Base-by-base conservation (phyloP, 2,329 filamentous ascomycete genomes). In the Teratosphaeria nubilosa region DNA sequence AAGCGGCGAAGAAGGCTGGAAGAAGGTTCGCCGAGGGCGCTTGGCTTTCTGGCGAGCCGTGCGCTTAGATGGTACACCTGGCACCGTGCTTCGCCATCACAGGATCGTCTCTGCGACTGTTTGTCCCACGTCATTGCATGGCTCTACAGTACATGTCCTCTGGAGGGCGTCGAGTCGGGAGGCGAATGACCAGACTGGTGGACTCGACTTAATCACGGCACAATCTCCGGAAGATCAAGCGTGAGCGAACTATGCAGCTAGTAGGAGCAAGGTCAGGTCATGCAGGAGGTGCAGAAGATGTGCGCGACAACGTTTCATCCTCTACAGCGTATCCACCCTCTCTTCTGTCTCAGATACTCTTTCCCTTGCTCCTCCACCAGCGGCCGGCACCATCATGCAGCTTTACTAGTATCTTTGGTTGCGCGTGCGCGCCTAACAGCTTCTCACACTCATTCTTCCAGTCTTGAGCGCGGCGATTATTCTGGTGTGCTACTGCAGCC, bases 181-280 rank as follows among this genome's bases (percentile, higher is more conserved):
- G 41, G 2, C 41, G 41, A 48, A 48, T 48, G 41, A 48, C 41
- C 41, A 20, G 41, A 48, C 20, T 48, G 34, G 34, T 41, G 34
- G 34, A 16, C 16, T 41, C 13, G 9, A 20, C 13, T n/a, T 6
- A n/a, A 22, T 22, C 41, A 24, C 30, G 30, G 27, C 54, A 55
- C 54, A 55, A 55, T 50, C 37, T 55, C 54, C 54, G 54, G 32
- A 16, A 55, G 30, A n/a, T 37, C 25, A 31, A 27, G 37, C n/a
- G n/a, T n/a, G n/a, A 34, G 53, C 32, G 32, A 24, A 37, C 20
- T 45, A 55, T 55, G 54, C 54, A 55, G 54, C 54, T 55, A 55
- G 24, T 11, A 55, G 24, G n/a, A n/a, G n/a, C n/a, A n/a, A n/a
- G n/a, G n/a, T 16, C n/a, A 55, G 53, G 24, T 25, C 10, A 25